phyloP scores from a whole-genome alignment of 2,329 filamentous ascomycete genomes.

The Apiospora aurea region DNA sequence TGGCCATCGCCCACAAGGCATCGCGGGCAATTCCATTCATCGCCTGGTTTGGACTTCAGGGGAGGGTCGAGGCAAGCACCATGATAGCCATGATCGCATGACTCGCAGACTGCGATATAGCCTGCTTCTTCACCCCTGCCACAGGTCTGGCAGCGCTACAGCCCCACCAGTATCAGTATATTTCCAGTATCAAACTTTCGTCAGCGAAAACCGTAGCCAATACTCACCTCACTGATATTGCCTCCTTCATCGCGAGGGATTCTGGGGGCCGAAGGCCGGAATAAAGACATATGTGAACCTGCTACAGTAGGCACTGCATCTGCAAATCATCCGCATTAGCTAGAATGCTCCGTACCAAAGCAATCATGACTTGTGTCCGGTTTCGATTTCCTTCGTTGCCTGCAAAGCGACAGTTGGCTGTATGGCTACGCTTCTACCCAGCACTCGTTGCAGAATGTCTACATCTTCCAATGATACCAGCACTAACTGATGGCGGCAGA shows the following conservation, averaged over 20 bases:
- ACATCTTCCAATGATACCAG: not conserved
- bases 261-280: constrained; percentile 80
- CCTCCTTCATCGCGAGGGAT: constrained; percentile 62
- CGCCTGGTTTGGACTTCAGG: constrained; percentile 76
- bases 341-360: constrained; percentile 35
- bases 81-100: constrained; percentile 89
- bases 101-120: constrained; percentile 83
- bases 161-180: constrained; percentile 31
- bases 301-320: constrained; percentile 82
- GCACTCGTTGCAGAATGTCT: not conserved
- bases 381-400: not conserved
- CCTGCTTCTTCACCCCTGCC: constrained; percentile 77
- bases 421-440: not conserved
- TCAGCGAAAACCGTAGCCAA: not conserved
- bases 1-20: constrained; percentile 96
- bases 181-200: not conserved
- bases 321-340: constrained; percentile 49
- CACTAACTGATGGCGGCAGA: not conserved
- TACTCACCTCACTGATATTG: constrained; percentile 51
- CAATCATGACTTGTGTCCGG: not conserved
- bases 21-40: constrained; percentile 94
- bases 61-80: constrained; percentile 89
- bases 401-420: not conserved
- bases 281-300: constrained; percentile 95
- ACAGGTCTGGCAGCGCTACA: constrained; percentile 83